A percentile compares a stretch with the other conserved stretches of the same genome.
phyloP scores from a whole-genome alignment of 2,329 filamentous ascomycete genomes.

The Penicillium sp. region DNA sequence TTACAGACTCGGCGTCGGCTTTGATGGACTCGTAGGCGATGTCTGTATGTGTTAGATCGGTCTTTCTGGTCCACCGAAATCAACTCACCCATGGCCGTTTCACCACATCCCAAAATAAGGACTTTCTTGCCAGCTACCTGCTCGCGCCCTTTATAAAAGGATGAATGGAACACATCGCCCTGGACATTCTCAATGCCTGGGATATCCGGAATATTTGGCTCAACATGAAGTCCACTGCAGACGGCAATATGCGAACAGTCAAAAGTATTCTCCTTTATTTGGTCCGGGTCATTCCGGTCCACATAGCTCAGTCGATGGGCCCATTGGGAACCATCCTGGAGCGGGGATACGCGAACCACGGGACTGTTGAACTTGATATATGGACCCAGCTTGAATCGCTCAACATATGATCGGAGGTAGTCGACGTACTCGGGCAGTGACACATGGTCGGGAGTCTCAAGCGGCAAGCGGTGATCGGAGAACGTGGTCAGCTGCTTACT shows the following conservation, averaged over 20 bases:
- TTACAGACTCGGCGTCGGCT: constrained; percentile 14
- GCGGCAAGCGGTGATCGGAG: constrained; percentile 16
- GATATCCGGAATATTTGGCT: constrained; percentile 13
- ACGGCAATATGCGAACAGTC: constrained; percentile 14
- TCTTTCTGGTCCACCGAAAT: neutral
- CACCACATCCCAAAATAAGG: constrained; percentile 14
- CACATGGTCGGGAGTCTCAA: constrained; percentile 10
- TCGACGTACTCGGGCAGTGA: constrained; percentile 15
- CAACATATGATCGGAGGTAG: constrained; percentile 14
- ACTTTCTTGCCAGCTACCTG: constrained; percentile 15
- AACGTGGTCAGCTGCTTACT: constrained; percentile 16
- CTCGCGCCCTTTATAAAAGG: constrained; percentile 10
- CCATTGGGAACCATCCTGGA: constrained; percentile 6
- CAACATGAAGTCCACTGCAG: constrained; percentile 15
- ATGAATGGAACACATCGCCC: constrained; percentile 16
- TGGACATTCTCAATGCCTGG: constrained; percentile 12
- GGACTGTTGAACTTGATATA: constrained; percentile 13
- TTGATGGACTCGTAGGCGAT: constrained; percentile 19
- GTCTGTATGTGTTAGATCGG: constrained; percentile 2
- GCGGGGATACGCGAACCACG: constrained; percentile 7
- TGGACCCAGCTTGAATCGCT: constrained; percentile 7
- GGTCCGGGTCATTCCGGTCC: neutral
- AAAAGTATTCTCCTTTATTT: neutral
- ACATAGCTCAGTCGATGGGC: constrained; percentile 11
- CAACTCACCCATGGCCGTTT: constrained; percentile 17